Evolutionary conservation across 73 alveolate genomes (phyloP).

Genomic region (Paramecium bursaria): DNA sequence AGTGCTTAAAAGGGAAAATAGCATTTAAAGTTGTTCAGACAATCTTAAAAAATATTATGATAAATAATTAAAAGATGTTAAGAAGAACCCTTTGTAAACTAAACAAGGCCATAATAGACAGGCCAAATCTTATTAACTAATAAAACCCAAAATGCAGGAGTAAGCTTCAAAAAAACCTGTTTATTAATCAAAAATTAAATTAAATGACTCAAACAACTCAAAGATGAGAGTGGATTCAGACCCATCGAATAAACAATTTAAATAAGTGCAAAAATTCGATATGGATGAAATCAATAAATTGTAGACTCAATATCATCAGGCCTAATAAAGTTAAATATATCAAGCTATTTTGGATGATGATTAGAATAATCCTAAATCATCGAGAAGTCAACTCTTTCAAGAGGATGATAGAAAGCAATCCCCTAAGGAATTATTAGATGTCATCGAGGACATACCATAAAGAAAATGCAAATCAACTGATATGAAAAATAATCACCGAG

Average conservation of each 20-base stretch:
- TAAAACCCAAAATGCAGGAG: not conserved
- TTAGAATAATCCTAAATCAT: not conserved
- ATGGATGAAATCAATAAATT: not conserved
- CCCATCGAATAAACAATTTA: not conserved
- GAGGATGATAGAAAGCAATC: not conserved
- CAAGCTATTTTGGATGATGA: not conserved
- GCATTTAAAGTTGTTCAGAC: no score
- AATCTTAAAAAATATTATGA: not conserved
- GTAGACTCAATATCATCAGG: not conserved
- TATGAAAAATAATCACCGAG: not conserved
- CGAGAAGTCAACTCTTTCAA: not conserved
- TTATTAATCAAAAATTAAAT: no score
- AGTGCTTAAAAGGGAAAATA: not conserved
- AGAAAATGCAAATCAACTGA: not conserved
- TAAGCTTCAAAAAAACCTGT: not conserved
- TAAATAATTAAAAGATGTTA: not conserved
- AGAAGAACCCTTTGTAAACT: not conserved
- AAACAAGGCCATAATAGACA: not conserved
- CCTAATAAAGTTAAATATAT: no score
- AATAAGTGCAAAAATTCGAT: not conserved
- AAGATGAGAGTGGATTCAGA: not conserved
- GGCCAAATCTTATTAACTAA: not conserved
- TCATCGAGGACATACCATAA: not conserved
- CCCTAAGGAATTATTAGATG: not conserved
- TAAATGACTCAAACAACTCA: no score